These are phyloP conservation scores for Saturnispora saitoi DNA, from an alignment of 805 yeast genomes.

Conservation along the genomic window DNA sequence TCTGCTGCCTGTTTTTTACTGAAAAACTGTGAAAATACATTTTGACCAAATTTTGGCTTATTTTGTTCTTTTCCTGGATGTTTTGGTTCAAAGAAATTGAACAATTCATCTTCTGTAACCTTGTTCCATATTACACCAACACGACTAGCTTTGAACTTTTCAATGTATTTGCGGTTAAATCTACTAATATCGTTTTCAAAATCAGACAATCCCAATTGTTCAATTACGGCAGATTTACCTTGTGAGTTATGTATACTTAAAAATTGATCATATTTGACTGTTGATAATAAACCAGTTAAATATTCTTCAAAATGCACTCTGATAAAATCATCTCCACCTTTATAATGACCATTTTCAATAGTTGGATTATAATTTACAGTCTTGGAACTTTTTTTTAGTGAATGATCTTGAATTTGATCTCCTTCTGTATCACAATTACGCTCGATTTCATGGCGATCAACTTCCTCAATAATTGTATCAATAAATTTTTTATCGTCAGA, in stretches of 20 bases:
- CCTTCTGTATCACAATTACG: constrained; percentile 13
- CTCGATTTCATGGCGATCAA: constrained; percentile 29
- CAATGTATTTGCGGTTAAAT: constrained; percentile 33
- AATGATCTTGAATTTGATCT: constrained; percentile 19
- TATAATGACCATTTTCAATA: constrained; percentile 34
- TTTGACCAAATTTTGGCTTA: constrained; percentile 1
- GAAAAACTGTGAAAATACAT: constrained; percentile 9
- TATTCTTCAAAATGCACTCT: constrained; percentile 88
- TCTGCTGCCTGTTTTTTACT: constrained; percentile 10
- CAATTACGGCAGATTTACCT: background rate
- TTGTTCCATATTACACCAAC: constrained; percentile 47
- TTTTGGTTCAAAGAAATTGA: constrained; percentile 33
- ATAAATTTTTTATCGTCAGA: constrained; percentile 71
- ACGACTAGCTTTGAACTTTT: constrained; percentile 45
- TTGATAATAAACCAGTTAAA: constrained; percentile 62
- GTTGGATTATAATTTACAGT: constrained; percentile 28
- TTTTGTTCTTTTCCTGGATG: constrained; percentile 19
- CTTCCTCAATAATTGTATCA: constrained; percentile 44
- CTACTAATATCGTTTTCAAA: constrained; percentile 20
- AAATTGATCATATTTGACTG: constrained; percentile 62
- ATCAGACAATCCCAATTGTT: constrained; percentile 17
- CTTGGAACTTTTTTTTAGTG: constrained; percentile 11
- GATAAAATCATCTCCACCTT: constrained; percentile 81
- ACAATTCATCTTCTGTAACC: constrained; percentile 60
- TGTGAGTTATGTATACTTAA: constrained; percentile 15